Conservation (phyloP, 139 green algal genomes). For the Chlorokybus atmophyticus region DNA sequence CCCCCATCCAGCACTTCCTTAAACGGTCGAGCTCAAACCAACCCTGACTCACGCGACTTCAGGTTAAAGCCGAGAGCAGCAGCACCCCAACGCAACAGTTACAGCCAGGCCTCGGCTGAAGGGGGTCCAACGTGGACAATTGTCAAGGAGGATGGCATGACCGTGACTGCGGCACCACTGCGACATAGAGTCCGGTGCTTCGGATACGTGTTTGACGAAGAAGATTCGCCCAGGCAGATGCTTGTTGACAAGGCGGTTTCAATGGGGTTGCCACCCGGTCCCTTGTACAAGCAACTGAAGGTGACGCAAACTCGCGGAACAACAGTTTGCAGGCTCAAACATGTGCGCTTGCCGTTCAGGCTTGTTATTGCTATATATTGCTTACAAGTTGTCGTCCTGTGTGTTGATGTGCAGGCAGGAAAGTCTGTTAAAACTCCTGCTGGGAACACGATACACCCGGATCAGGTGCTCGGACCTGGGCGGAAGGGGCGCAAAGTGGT, state of each 20-base stretch:
- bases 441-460: not conserved
- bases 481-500: conserved; percentile 50
- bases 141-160: conserved; percentile 7
- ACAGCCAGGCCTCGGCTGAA: not conserved
- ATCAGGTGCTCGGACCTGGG: not conserved
- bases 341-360: too few relatives aligned
- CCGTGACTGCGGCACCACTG: conserved; percentile 9
- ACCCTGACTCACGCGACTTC: too few relatives aligned
- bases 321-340: too few relatives aligned
- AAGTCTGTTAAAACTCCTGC: not conserved
- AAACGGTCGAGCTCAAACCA: too few relatives aligned
- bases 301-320: too few relatives aligned
- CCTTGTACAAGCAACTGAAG: conserved; percentile 13
- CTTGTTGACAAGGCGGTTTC: conserved; percentile 4
- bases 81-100: too few relatives aligned
- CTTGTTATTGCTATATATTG: too few relatives aligned
- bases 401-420: too few relatives aligned
- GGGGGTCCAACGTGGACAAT: not conserved
- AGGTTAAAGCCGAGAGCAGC: too few relatives aligned
- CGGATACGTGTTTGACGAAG: conserved; percentile 29
- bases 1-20: not conserved
- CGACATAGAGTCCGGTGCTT: conserved; percentile 26
- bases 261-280: conserved; percentile 14
- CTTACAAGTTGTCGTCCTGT: conserved; percentile 25
- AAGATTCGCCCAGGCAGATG: conserved; percentile 11